Evolutionary conservation across 208 protist genomes (phyloP).

Genomic region (Endotrypanum monterogeii): DNA sequence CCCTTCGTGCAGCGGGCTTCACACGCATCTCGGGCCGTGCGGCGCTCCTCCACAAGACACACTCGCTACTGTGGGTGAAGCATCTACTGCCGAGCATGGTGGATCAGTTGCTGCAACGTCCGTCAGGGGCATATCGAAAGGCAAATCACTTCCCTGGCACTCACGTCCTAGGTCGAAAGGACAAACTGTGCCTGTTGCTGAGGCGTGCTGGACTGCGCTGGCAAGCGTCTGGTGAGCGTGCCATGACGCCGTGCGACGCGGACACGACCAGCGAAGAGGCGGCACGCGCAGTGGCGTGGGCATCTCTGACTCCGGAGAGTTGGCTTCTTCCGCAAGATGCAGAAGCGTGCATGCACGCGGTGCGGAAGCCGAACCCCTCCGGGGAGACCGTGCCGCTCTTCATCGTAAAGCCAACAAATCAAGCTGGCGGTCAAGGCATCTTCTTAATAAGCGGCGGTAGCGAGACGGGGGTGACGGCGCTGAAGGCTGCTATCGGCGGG

Average conservation of each 20-base stretch:
- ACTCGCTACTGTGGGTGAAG: constrained; percentile 76
- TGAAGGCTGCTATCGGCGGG: constrained; percentile 14
- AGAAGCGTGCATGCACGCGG: constrained; percentile 21
- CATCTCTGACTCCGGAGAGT: constrained; percentile 13
- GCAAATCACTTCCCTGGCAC: constrained; percentile 93
- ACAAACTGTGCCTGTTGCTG: constrained; percentile 69
- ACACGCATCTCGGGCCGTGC: constrained; percentile 26
- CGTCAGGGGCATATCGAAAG: constrained; percentile 46
- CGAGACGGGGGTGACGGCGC: constrained; percentile 5
- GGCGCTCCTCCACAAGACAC: constrained; percentile 42
- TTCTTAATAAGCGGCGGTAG: constrained; percentile 39
- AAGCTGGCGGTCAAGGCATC: constrained; percentile 74
- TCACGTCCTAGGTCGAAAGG: constrained; percentile 81
- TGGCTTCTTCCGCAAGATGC: constrained; percentile 64
- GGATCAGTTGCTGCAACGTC: constrained; percentile 11
- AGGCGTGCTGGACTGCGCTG: constrained; percentile 27
- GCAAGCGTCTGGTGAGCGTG: background rate
- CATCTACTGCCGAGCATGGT: constrained; percentile 43
- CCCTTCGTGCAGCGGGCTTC: constrained; percentile 54
- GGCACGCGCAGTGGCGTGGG: constrained; percentile 9
- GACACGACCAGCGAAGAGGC: background rate
- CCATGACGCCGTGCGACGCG: background rate
- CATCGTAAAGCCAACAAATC: constrained; percentile 75
- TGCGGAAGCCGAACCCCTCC: constrained; percentile 27
- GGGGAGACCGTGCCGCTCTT: constrained; percentile 40